Evolutionary conservation across 495 filamentous ascomycete genomes (phyloP).

Genomic region (Hypoxylon subgilvum): DNA sequence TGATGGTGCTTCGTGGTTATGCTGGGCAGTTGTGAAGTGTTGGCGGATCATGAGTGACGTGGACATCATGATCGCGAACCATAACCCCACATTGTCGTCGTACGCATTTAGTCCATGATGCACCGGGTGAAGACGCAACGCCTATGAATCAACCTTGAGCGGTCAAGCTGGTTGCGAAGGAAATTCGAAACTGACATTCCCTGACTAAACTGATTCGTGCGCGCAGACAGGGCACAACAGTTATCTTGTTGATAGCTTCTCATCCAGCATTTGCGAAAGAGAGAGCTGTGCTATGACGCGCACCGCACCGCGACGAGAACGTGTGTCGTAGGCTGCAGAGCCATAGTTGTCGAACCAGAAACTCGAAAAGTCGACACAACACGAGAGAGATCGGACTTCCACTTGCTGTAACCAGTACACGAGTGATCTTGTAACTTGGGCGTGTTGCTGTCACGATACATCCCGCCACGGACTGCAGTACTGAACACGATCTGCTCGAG

Average conservation of each 20-base stretch:
- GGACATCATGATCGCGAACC: constrained; percentile 34
- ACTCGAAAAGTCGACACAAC: constrained; percentile 13
- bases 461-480: constrained; percentile 3
- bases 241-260: constrained; percentile 3
- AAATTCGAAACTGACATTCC: background rate
- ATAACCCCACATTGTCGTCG: constrained; percentile 19
- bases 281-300: constrained; percentile 11
- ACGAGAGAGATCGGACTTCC: background rate
- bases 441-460: constrained; percentile 26
- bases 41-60: constrained; percentile 36
- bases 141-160: background rate
- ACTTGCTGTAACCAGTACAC: background rate
- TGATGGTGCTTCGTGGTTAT: constrained; percentile 23
- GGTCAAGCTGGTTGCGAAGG: too few relatives aligned
- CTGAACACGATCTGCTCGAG: constrained; percentile 12
- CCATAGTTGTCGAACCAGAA: constrained; percentile 35
- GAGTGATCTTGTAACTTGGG: constrained; percentile 21
- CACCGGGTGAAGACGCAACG: background rate
- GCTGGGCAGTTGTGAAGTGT: constrained; percentile 16
- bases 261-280: background rate
- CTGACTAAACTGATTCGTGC: background rate
- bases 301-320: constrained; percentile 14
- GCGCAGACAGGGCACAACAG: background rate
- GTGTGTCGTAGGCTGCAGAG: constrained; percentile 17
- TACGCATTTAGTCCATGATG: constrained; percentile 5